Percentiles rank a stretch among this genome's conserved stretches.
Evolutionary conservation across 73 alveolate genomes (phyloP).

Genomic region (Tetrahymena elliotti): DNA sequence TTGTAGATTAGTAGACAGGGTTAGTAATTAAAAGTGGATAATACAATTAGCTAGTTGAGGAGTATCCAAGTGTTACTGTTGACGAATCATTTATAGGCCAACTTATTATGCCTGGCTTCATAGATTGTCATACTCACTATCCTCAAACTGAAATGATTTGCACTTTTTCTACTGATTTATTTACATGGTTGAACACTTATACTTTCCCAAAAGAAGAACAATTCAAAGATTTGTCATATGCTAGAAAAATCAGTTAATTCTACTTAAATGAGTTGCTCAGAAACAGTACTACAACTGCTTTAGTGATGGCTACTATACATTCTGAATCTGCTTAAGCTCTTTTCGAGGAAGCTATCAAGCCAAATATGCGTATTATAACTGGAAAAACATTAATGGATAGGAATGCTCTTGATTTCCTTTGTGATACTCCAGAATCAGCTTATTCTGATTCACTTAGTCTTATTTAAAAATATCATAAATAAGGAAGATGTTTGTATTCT

Average conservation of each 20-base stretch:
- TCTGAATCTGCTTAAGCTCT: neutral
- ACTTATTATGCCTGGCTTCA: neutral
- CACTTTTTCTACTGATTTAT: neutral
- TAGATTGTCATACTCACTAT: neutral
- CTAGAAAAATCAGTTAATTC: neutral
- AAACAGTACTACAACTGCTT: neutral
- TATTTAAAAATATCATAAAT: neutral
- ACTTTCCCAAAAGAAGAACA: neutral
- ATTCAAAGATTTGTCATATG: neutral
- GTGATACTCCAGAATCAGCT: neutral
- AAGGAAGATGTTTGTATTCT: neutral
- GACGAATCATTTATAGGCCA: neutral
- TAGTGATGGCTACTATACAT: neutral
- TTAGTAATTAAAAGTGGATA: neutral
- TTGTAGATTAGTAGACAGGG: neutral
- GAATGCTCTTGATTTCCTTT: neutral
- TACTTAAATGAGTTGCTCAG: neutral
- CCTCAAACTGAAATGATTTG: neutral
- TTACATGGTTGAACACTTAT: neutral
- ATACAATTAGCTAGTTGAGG: neutral
- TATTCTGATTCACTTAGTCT: neutral
- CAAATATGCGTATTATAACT: neutral
- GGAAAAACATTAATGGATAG: neutral
- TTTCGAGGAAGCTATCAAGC: neutral
- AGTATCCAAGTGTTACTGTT: neutral